These are phyloP conservation scores for Tardiomyces depauwii DNA, from an alignment of 1,139 yeast genomes.

Conservation along the genomic window DNA sequence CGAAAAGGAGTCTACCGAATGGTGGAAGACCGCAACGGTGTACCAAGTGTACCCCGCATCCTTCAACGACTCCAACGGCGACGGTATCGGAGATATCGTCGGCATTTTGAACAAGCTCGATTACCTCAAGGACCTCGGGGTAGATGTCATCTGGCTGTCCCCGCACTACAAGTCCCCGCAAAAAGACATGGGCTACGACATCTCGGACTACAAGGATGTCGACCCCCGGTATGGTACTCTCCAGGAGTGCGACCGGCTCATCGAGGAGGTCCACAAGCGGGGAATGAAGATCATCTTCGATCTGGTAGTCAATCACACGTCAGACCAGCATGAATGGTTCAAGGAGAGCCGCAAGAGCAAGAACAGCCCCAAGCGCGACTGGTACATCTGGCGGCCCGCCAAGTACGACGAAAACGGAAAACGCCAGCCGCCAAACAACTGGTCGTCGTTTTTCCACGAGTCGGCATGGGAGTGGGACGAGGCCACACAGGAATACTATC, in stretches of 20 bases:
- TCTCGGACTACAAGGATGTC: constrained; percentile 40
- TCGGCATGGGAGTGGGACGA: constrained; percentile 51
- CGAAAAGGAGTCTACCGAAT: neutral
- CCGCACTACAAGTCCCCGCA: constrained; percentile 52
- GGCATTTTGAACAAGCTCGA: constrained; percentile 44
- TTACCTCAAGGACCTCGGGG: constrained; percentile 41
- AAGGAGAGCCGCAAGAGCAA: constrained; percentile 41
- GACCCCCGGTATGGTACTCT: constrained; percentile 44
- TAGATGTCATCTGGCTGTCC: constrained; percentile 44
- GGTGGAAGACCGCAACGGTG: neutral
- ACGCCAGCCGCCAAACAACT: constrained; percentile 47
- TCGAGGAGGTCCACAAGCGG: constrained; percentile 36
- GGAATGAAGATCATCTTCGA: constrained; percentile 45
- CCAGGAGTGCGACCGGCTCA: constrained; percentile 39
- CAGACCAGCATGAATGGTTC: constrained; percentile 47
- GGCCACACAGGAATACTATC: constrained; percentile 41
- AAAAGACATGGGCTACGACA: constrained; percentile 56
- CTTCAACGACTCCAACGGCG: constrained; percentile 45
- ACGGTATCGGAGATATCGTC: constrained; percentile 45
- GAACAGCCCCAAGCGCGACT: constrained; percentile 45
- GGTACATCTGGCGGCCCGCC: constrained; percentile 50
- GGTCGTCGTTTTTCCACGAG: constrained; percentile 35
- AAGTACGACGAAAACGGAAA: constrained; percentile 36
- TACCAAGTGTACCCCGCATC: constrained; percentile 48
- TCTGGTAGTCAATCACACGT: constrained; percentile 49